Percentiles rank a stretch among this genome's conserved stretches.
phyloP scores from a whole-genome alignment of 345 rosid species.

The Gossypium herbaceum region DNA sequence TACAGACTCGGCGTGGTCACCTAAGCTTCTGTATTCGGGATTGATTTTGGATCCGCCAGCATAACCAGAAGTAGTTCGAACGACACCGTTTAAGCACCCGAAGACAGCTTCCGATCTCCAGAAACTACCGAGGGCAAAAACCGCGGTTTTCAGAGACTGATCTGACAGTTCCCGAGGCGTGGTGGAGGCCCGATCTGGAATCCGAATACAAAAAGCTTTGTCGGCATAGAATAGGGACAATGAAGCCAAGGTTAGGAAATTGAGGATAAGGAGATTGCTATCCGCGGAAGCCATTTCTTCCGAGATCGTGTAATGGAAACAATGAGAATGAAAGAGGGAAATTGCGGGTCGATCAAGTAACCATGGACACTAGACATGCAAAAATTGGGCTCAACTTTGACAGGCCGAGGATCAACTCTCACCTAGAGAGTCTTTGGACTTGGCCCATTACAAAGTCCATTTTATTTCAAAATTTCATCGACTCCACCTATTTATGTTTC shows the following conservation, averaged over 20 bases:
- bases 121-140: slow-evolving; percentile 90
- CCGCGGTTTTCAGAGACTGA: slow-evolving; percentile 49
- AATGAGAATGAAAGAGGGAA: neutral
- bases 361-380: neutral
- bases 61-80: slow-evolving; percentile 69
- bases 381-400: neutral
- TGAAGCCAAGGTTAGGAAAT: slow-evolving; percentile 17
- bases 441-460: no score
- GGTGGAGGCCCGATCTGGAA: slow-evolving; percentile 50
- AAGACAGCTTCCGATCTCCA: slow-evolving; percentile 94
- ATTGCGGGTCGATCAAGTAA: slow-evolving; percentile 11
- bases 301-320: neutral
- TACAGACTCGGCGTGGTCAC: slow-evolving; percentile 85
- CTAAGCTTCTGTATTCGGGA: slow-evolving; percentile 76
- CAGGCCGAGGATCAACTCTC: neutral
- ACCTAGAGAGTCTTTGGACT: neutral
- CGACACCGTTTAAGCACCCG: slow-evolving; percentile 80
- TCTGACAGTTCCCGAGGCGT: slow-evolving; percentile 31
- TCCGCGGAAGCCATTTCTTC: slow-evolving; percentile 31
- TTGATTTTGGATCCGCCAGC: slow-evolving; percentile 69
- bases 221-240: slow-evolving; percentile 27
- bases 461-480: no score
- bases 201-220: slow-evolving; percentile 45
- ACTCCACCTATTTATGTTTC: no score
- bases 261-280: slow-evolving; percentile 16